A percentile compares a stretch with the other conserved stretches of the same genome.
phyloP scores from a whole-genome alignment of 1,284 basidiomycete species.

The Apiotrichum mycotoxinovorans region DNA sequence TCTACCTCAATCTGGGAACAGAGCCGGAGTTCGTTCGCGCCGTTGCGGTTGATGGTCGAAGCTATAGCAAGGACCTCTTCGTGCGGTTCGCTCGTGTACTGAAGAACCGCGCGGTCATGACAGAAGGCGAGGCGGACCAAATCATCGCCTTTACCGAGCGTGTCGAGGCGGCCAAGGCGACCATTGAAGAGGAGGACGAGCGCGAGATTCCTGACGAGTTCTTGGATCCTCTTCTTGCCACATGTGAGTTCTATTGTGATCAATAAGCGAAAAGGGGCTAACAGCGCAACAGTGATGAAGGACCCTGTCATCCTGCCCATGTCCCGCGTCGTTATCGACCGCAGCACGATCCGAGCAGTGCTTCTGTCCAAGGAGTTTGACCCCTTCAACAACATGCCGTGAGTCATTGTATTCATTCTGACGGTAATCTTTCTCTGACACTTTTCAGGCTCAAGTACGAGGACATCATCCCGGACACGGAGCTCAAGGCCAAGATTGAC shows the following conservation, averaged over 20 bases:
- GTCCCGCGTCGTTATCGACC: constrained; percentile 76
- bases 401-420: constrained; percentile 12
- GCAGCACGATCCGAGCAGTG: constrained; percentile 92
- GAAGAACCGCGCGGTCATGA: constrained; percentile 66
- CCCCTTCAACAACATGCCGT: constrained; percentile 80
- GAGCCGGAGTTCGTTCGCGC: constrained; percentile 78
- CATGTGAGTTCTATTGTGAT: constrained; percentile 20
- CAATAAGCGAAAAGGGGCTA: not conserved
- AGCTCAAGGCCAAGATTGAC: constrained; percentile 63
- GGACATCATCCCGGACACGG: constrained; percentile 69
- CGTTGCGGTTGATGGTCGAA: constrained; percentile 87
- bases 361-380: constrained; percentile 85
- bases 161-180: constrained; percentile 76
- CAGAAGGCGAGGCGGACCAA: constrained; percentile 71
- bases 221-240: constrained; percentile 54
- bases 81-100: constrained; percentile 73
- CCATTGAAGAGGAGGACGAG: constrained; percentile 78
- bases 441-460: constrained; percentile 61
- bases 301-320: constrained; percentile 90
- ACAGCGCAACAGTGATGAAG: constrained; percentile 71
- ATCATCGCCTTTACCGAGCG: constrained; percentile 70
- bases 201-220: constrained; percentile 96
- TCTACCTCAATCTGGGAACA: constrained; percentile 84
- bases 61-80: constrained; percentile 82
- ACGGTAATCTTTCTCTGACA: no score